Conservation (phyloP, 2,329 filamentous ascomycete species). For the Trichoderma sp. region DNA sequence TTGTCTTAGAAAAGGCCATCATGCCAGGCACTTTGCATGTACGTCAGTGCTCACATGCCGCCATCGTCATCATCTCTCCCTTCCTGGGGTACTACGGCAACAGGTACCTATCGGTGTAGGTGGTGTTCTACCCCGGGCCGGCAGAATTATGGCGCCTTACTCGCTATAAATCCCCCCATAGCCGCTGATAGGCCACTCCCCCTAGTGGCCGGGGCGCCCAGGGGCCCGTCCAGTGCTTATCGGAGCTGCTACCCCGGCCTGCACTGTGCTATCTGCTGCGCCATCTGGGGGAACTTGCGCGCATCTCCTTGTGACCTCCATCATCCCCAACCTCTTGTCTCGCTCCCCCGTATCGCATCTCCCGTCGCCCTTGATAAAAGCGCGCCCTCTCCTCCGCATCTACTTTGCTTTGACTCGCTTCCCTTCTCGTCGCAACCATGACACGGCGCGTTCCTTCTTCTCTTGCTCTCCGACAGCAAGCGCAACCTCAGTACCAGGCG, state of each 20-base stretch:
- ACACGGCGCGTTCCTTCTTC: conserved; percentile 51
- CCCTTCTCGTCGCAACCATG: conserved; percentile 40
- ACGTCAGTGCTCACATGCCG: no score
- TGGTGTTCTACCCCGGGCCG: no score
- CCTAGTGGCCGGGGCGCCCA: background rate
- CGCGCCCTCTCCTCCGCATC: background rate
- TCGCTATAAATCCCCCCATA: conserved; percentile 1
- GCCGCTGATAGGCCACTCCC: background rate
- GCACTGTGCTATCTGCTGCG: background rate
- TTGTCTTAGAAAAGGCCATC: no score
- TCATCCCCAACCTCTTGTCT: conserved; percentile 3
- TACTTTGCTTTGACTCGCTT: no score
- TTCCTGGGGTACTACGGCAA: no score
- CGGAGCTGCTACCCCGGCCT: conserved; percentile 1
- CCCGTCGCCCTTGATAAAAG: background rate
- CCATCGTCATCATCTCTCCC: no score
- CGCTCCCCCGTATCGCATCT: conserved; percentile 14
- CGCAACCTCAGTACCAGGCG: conserved; percentile 27
- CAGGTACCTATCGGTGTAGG: no score
- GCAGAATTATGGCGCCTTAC: background rate
- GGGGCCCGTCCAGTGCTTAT: conserved; percentile 5
- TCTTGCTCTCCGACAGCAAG: conserved; percentile 49
- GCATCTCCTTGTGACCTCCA: background rate
- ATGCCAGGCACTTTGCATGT: no score
- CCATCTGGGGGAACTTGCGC: conserved; percentile 5